Evolutionary conservation across 2,329 filamentous ascomycete species (phyloP).

Genomic region (Chaetomiaceae sp.): DNA sequence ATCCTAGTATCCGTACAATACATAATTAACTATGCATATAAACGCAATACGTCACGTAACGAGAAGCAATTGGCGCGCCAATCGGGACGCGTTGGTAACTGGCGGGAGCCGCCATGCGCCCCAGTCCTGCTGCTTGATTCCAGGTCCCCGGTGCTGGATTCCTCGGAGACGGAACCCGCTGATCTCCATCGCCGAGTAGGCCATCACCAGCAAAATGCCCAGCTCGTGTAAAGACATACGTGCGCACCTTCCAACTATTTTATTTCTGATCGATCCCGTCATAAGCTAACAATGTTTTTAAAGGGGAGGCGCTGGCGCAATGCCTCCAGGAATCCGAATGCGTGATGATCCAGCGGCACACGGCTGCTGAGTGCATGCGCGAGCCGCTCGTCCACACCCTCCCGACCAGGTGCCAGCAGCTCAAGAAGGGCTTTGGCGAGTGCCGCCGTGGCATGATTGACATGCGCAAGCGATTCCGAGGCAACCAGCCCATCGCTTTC

Average conservation of each 20-base stretch:
- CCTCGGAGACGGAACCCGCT: neutral
- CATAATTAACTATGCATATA: no score
- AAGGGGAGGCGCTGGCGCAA: slow-evolving; percentile 85
- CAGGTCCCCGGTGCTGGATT: neutral
- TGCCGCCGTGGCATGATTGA: slow-evolving; percentile 96
- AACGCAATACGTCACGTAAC: no score
- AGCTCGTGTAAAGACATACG: slow-evolving; percentile 96
- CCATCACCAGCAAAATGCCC: slow-evolving; percentile 54
- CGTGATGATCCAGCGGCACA: slow-evolving; percentile 86
- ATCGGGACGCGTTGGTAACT: no score
- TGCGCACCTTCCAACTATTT: slow-evolving; percentile 43
- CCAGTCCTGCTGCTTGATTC: neutral
- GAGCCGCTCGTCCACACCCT: slow-evolving; percentile 76
- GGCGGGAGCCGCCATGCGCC: no score
- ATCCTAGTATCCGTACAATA: no score
- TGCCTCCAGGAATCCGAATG: slow-evolving; percentile 97
- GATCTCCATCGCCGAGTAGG: neutral
- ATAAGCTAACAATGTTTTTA: slow-evolving; percentile 8
- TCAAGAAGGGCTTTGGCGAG: slow-evolving; percentile 88
- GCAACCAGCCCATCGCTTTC: slow-evolving; percentile 79
- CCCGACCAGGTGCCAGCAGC: slow-evolving; percentile 82
- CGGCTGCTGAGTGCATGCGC: slow-evolving; percentile 81
- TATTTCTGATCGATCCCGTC: neutral
- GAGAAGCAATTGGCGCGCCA: no score
- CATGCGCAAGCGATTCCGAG: slow-evolving; percentile 97